Conservation (phyloP, 768 basidiomycete species). For the Serendipita sp. region DNA sequence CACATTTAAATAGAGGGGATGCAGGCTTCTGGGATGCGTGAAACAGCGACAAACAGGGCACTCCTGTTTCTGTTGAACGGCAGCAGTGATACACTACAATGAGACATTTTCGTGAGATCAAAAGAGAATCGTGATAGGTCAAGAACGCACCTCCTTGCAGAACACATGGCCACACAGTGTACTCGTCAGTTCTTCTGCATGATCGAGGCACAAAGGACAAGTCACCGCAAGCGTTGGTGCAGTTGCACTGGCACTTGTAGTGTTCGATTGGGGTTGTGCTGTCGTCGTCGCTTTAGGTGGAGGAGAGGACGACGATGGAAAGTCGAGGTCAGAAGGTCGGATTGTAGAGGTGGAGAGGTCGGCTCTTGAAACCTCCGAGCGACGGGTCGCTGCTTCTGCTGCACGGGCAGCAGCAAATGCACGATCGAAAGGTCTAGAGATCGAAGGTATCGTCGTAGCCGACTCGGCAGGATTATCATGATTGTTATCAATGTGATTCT, state of each 20-base stretch:
- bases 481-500: not conserved
- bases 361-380: not conserved
- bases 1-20: not conserved
- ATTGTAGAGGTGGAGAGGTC: not conserved
- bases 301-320: not conserved
- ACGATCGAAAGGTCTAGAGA: not conserved
- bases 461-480: not conserved
- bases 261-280: not conserved
- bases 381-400: not conserved
- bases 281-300: too few species aligned
- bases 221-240: not conserved
- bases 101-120: not conserved
- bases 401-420: not conserved
- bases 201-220: not conserved
- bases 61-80: constrained; percentile 2
- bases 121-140: not conserved
- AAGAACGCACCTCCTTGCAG: constrained; percentile 2
- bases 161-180: constrained; percentile 5
- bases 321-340: not conserved
- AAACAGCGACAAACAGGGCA: constrained; percentile 1
- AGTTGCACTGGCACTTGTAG: not conserved
- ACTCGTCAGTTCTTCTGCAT: not conserved
- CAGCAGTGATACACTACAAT: not conserved
- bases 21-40: not conserved
- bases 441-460: not conserved